These are phyloP conservation scores for Penium margaritaceum DNA, from an alignment of 139 green algal species.

Conservation along the genomic window DNA sequence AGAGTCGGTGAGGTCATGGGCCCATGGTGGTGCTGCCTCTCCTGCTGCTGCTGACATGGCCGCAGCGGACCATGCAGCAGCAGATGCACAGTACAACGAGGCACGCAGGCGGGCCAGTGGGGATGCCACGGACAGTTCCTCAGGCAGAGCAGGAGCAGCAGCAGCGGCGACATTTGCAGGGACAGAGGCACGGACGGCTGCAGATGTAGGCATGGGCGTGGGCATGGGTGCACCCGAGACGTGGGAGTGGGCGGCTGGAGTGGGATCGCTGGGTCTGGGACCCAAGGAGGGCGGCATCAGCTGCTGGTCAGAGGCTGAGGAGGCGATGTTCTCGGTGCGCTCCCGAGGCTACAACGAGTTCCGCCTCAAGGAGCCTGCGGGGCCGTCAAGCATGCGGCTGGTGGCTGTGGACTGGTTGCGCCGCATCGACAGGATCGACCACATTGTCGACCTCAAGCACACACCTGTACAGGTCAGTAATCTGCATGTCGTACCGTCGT, in stretches of 20 bases:
- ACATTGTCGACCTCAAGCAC: neutral
- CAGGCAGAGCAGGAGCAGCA: neutral
- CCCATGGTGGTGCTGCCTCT: too few relatives aligned
- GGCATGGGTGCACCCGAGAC: too few relatives aligned
- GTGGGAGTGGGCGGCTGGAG: neutral
- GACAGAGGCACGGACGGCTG: neutral
- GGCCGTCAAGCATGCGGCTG: neutral
- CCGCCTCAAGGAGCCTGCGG: constrained; percentile 7
- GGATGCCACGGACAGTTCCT: too few relatives aligned
- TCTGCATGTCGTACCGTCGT: too few relatives aligned
- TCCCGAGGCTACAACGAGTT: constrained; percentile 8
- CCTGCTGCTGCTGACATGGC: too few relatives aligned
- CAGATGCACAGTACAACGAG: too few relatives aligned
- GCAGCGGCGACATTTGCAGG: neutral
- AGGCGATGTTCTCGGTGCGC: constrained; percentile 5
- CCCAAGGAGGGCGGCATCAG: constrained; percentile 10
- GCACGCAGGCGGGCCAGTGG: too few relatives aligned
- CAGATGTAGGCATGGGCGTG: too few relatives aligned
- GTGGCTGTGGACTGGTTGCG: constrained; percentile 24
- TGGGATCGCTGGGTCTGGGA: neutral
- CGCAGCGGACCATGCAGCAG: too few relatives aligned
- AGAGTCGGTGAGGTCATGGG: too few relatives aligned
- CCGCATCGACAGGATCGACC: neutral
- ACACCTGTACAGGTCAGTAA: constrained; percentile 6
- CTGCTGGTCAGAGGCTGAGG: constrained; percentile 21